Percentiles rank a stretch among this genome's conserved stretches.
Conservation (phyloP, 805 yeast species). For the Kuraishia borneana region DNA sequence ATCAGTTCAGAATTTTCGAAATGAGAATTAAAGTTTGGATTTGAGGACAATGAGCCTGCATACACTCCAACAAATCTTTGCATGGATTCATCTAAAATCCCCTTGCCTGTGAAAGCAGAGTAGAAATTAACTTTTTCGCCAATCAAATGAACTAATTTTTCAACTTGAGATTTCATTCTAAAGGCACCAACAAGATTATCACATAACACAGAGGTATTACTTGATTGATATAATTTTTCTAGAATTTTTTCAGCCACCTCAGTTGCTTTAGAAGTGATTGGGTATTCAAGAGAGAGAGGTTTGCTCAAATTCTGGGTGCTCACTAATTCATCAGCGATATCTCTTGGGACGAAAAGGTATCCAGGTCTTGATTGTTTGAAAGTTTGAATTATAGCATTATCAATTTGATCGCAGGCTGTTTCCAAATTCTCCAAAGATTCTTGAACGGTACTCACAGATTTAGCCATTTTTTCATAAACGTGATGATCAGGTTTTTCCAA, state of each 20-base stretch:
- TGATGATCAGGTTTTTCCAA: constrained; percentile 50
- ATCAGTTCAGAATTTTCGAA: constrained; percentile 53
- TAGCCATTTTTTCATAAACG: constrained; percentile 54
- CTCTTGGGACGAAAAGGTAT: constrained; percentile 67
- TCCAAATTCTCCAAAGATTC: constrained; percentile 34
- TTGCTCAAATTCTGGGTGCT: constrained; percentile 22
- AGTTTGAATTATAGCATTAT: constrained; percentile 48
- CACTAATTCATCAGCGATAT: constrained; percentile 39
- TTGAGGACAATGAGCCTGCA: constrained; percentile 20
- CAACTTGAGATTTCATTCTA: constrained; percentile 20
- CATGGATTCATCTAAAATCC: constrained; percentile 24
- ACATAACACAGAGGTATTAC: constrained; percentile 26
- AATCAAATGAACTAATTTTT: constrained; percentile 16
- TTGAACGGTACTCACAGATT: constrained; percentile 41
- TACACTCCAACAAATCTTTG: constrained; percentile 36
- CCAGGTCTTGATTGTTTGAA: constrained; percentile 65
- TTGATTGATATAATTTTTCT: constrained; percentile 21
- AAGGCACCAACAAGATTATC: constrained; percentile 31
- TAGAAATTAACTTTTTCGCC: constrained; percentile 26
- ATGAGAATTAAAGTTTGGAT: constrained; percentile 18
- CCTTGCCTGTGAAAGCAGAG: constrained; percentile 27
- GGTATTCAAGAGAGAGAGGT: constrained; percentile 14
- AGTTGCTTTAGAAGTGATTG: constrained; percentile 11
- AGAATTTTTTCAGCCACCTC: constrained; percentile 21
- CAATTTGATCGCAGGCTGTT: constrained; percentile 51